Evolutionary conservation across 2,329 filamentous ascomycete genomes (phyloP), one percentile per base, ranked within the genome.

Genomic region (Nectriaceae sp.): DNA sequence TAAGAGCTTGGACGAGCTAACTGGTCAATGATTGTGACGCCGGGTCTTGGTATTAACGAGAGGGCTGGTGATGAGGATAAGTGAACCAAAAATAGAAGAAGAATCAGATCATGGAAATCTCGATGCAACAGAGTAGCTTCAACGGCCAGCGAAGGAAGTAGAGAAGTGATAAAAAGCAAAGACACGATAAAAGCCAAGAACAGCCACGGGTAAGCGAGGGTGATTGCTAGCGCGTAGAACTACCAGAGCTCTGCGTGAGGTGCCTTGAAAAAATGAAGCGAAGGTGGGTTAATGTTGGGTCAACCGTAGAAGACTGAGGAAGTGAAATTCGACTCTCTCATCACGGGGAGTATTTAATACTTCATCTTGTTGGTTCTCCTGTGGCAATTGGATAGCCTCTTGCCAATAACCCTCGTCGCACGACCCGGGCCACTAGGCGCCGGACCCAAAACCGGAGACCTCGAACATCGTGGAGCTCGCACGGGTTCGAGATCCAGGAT

Each of bases 81-180:
- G 42, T 47, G 35, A 38, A n/a, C 15, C 49, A 52, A 46, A 40
- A 52, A 49, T 46, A 37, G 37, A 40, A 45, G 35, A 43, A 46
- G 42, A 40, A 40, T 37, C 38, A 24, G 22, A 43, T 42, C 39
- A 26, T 40, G 20, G 24, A 37, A 38, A 21, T 19, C 26, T 13
- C 36, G 37, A 40, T 50, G 44, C 39, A 24, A 47, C 46, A 33
- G 40, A 37, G 42, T 39, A 21, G 31, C 44, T 47, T 39, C 45
- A 45, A 52, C 49, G 49, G 48, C 49, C 49, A 52, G 49, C 49
- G 39, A 21, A 33, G 24, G 38, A 31, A 22, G 20, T 19, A 45
- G 21, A 22, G 44, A 21, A 10, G 16, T 20, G 31, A 36, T 26
- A 18, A 20, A 35, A 26, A 33, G 16, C n/a, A 16, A 36, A 19